Percentiles rank a stretch among this genome's conserved stretches.
Evolutionary conservation across 2,329 filamentous ascomycete species (phyloP).

Genomic region (Fusarium mundagurra): DNA sequence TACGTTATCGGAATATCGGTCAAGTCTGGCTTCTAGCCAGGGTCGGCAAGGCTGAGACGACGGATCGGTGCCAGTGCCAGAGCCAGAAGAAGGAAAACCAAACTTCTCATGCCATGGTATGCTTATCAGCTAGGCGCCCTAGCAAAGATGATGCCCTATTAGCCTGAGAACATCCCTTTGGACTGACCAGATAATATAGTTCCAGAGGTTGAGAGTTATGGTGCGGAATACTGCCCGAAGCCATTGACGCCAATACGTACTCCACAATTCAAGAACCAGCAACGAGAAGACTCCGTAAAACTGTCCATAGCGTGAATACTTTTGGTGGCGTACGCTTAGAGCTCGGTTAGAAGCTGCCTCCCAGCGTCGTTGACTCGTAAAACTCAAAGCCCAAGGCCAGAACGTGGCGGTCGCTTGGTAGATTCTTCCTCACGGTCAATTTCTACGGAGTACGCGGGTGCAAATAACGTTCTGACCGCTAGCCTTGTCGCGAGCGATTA

Average conservation of each 20-base stretch:
- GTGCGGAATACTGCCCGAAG: constrained; percentile 1
- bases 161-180: neutral
- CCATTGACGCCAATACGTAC: neutral
- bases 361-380: constrained; percentile 16
- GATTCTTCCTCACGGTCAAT: neutral
- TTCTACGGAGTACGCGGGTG: neutral
- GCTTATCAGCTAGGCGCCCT: neutral
- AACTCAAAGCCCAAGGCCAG: neutral
- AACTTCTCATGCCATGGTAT: constrained; percentile 19
- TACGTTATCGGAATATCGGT: constrained; percentile 9
- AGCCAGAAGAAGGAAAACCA: constrained; percentile 10
- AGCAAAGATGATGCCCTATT: neutral
- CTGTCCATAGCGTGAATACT: neutral
- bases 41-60: constrained; percentile 43
- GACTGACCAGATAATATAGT: neutral
- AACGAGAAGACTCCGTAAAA: neutral
- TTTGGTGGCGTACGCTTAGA: constrained; percentile 28
- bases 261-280: neutral
- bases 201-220: neutral
- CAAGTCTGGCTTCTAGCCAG: constrained; percentile 13
- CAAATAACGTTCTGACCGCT: constrained; percentile 2
- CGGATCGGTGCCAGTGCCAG: constrained; percentile 26
- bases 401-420: constrained; percentile 8
- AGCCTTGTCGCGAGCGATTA: constrained; percentile 19
- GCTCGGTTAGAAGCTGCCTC: constrained; percentile 6